Evolutionary conservation across 495 filamentous ascomycete species (phyloP).

Genomic region (Platismatia glauca): DNA sequence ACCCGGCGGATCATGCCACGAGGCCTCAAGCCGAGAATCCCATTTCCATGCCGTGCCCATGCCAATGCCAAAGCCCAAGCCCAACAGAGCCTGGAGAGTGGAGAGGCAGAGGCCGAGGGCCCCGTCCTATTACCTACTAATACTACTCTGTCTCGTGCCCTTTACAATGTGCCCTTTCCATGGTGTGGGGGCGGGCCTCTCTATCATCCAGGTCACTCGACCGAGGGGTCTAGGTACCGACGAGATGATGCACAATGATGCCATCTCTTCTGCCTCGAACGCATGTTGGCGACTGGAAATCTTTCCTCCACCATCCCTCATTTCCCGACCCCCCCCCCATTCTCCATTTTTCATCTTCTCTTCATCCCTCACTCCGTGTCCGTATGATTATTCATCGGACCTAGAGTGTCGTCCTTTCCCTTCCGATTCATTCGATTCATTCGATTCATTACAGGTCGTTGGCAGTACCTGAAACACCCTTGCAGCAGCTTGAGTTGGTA

Average conservation of each 20-base stretch:
- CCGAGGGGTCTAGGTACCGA: too few species aligned
- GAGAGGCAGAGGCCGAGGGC: too few species aligned
- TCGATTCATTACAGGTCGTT: conserved; percentile 2
- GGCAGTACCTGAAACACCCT: conserved; percentile 1
- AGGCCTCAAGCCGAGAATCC: background rate
- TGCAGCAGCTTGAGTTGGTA: background rate
- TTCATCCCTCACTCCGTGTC: background rate
- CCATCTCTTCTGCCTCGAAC: background rate
- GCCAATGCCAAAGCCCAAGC: background rate
- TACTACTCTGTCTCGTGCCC: too few species aligned
- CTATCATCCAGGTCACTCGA: too few species aligned
- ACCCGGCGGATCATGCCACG: background rate
- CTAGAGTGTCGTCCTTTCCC: too few species aligned
- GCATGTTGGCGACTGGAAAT: background rate
- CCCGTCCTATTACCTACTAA: too few species aligned
- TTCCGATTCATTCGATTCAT: too few species aligned
- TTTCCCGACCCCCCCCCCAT: background rate
- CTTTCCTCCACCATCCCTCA: conserved; percentile 1
- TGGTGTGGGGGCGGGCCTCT: background rate
- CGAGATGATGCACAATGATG: conserved; percentile 12
- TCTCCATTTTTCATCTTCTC: background rate
- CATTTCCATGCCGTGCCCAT: too few species aligned
- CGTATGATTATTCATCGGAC: background rate
- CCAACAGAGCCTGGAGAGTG: too few species aligned
- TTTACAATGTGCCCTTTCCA: too few species aligned